Evolutionary conservation across 2,329 filamentous ascomycete species (phyloP), one percentile per base, ranked within the genome.

Genomic region (Elsinoe australis): DNA sequence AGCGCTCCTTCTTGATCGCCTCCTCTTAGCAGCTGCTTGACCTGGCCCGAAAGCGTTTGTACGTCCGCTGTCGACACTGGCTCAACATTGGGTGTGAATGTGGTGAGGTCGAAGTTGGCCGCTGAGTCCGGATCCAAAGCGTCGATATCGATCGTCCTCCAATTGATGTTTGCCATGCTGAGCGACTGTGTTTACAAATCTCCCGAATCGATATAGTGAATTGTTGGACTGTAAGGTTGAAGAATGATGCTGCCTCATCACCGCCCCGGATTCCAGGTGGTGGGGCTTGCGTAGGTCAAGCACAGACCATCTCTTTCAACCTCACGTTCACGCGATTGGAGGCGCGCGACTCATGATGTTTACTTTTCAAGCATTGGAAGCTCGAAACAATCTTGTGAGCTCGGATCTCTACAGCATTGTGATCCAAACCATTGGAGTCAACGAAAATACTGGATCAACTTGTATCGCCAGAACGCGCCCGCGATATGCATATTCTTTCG

Each of bases 141-240:
- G 66, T 95, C 89, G 67, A 95, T 84, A 76, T 95, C 87, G 75
- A 95, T 92, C 56, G 87, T 95, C 67, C 89, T 86, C 71, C 78
- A 82, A 65, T 82, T 82, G 68, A 78, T 66, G 48, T 64, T 60
- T 33, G 71, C 67, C 70, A 71, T 72, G 52, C 56, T 50, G 49
- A 9, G 18, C 49, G 17, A 31, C 29, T 46, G 9, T 14, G 10
- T 17, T 19, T 9, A 4, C 3, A 28, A 14, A 8, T 14, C n/a
- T 26, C 18, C 5, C 17, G 10, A 26, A n/a, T 36, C 33, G 33
- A 36, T 17, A 5, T 4, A 15, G 29, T 8, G 15, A 9, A n/a
- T 41, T 21, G 5, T n/a, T 10, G 15, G 3, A 14, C 17, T 5
- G 21, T 26, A 22, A 41, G 21, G 15, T 5, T 10, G 21, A 44